Base-by-base conservation (phyloP, 2,329 filamentous ascomycete genomes). In the Cladosporium oxysporum region DNA sequence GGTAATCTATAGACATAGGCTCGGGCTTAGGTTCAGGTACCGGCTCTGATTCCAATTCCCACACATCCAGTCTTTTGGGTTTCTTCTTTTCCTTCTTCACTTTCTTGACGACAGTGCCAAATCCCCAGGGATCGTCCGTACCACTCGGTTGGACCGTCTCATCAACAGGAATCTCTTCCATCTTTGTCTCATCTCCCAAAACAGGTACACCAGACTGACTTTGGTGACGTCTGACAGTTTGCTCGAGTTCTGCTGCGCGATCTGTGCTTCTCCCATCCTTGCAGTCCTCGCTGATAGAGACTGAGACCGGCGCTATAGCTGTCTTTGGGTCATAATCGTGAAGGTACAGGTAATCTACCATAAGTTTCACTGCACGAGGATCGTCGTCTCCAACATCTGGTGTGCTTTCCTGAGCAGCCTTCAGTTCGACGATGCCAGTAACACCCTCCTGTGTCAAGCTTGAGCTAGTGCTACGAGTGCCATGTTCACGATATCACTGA, bases 341-440 rank as follows among this genome's bases (percentile, higher is more conserved):
- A 49, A 49, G 23, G 33, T 60, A 60, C 29, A 49, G 58, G 28
- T 26, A 60, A 33, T 60, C 58, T 35, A 60, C 33, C 58, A 60
- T 60, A 8, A 60, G 29, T n/a, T 60, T 21, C 11, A 60, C 58
- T 10, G 58, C 58, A 26, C 29, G 35, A 29, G 58, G 58, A 33
- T 60, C 35, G 35, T 60, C 58, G 29, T 60, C 35, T 18, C 11
- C 58, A 60, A 60, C 6, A 18, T 21, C 41, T 23, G 21, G 26
- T 21, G 47, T 21, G 29, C 44, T 28, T 18, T 18, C 41, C 16
- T 23, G 33, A 47, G 35, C 41, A 23, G 35, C 58, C 33, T 60
- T 29, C 23, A 60, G 18, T 37, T 60, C 58, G 58, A 60, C 49
- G n/a, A 29, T n/a, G n/a, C 35, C 35, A 29, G 58, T 33, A 37